phyloP scores from a whole-genome alignment of 768 basidiomycete genomes.

The Leccinum sublutescens region DNA sequence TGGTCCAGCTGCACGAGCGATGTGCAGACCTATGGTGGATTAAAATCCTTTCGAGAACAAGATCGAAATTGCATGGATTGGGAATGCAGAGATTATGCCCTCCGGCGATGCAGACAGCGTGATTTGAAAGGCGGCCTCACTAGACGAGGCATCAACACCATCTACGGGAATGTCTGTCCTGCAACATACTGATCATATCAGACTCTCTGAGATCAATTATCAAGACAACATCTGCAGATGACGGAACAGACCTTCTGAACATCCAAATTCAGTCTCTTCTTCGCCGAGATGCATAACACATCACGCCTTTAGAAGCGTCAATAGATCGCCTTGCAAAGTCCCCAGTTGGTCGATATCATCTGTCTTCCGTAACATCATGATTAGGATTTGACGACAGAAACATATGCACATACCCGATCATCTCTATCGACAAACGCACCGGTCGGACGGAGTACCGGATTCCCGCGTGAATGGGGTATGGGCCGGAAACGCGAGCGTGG shows the following conservation, averaged over 20 bases:
- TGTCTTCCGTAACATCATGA: background rate
- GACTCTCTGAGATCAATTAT: constrained; percentile 63
- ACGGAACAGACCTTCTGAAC: constrained; percentile 67
- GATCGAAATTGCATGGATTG: no score
- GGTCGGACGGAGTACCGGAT: no score
- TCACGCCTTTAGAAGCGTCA: no score
- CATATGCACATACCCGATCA: constrained; percentile 60
- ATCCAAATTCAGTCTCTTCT: no score
- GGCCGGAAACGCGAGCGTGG: constrained; percentile 57
- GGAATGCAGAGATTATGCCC: constrained; percentile 43
- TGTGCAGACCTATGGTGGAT: no score
- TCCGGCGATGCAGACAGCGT: constrained; percentile 51
- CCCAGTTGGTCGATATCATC: constrained; percentile 21
- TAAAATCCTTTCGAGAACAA: no score
- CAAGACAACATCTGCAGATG: constrained; percentile 52
- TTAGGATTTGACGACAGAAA: background rate
- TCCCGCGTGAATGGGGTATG: no score
- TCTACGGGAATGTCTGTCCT: background rate
- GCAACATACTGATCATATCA: constrained; percentile 57
- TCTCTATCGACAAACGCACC: constrained; percentile 72
- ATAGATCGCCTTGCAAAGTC: no score
- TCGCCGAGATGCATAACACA: no score
- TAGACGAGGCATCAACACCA: constrained; percentile 28
- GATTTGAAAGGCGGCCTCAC: constrained; percentile 80
- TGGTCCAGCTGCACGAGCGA: constrained; percentile 29